Evolutionary conservation across 148 eudicot species (phyloP), one percentile per base, ranked within the genome.

Genomic region (Fagopyrum homotropicum): DNA sequence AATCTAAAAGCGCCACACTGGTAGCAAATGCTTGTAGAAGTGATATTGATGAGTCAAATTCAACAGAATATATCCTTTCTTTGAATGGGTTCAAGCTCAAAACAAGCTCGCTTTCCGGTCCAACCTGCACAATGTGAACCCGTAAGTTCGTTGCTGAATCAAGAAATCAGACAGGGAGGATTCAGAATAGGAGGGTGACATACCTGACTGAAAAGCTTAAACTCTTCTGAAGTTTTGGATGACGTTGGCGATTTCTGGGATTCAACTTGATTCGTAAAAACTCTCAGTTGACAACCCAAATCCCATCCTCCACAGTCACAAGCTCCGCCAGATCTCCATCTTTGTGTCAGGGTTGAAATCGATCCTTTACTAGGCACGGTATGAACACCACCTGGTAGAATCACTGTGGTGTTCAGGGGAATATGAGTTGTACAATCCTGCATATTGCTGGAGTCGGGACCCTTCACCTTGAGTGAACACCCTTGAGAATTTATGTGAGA

Each of bases 231-330:
- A 30, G 76, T 56, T 56, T 73, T 77, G 50, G 79, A 76, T 77
- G 84, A 80, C 48, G 22, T 76, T 52, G 60, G 54, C 78, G 77
- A 77, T 59, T 69, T 76, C 63, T 75, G 43, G 59, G 43, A 12
- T 61, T 84, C 82, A 9, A 63, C 76, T 68, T 55, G 77, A 77
- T 79, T 82, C 45, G 84, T 75, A 55, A 86, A 85, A 75, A 88
- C 78, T 73, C 80, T 80, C 72, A 89, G 29, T 78, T 82, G 85
- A 82, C 98, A 93, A 79, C 98, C 98, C 74, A 93, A 43, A 89
- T 93, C 98, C 98, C 98, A 93, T 47, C 98, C 98, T 69, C 98
- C 97, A 77, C 98, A 93, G 77, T 93, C 98, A 82, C 98, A 93
- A 51, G 81, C 69, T 45, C 98, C 98, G 68, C 94, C 89, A 3